Conservation (phyloP, 106 monocot genomes). For the Dioscorea zingiberensis region DNA sequence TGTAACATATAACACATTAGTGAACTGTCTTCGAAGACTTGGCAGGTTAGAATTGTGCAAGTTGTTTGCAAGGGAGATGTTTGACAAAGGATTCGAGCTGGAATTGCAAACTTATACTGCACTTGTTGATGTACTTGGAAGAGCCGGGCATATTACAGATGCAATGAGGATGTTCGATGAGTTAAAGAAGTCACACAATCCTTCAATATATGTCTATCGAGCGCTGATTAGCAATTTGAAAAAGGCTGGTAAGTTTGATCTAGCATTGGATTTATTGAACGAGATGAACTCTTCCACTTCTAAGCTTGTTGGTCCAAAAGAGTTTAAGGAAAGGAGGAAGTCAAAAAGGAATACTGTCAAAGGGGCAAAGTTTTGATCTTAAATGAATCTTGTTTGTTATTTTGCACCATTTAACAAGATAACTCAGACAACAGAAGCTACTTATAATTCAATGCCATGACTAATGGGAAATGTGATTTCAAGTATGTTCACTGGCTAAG, state of each 20-base stretch:
- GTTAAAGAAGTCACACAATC: slow-evolving; percentile 43
- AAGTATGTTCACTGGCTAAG: too few species aligned
- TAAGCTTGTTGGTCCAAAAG: slow-evolving; percentile 55
- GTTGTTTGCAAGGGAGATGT: slow-evolving; percentile 50
- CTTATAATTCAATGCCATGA: too few species aligned
- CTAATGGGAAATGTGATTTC: too few species aligned
- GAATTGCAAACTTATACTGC: slow-evolving; percentile 73
- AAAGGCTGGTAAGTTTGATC: slow-evolving; percentile 43
- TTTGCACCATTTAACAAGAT: too few species aligned
- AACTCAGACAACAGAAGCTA: too few species aligned
- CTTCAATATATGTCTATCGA: slow-evolving; percentile 70
- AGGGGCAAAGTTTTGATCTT: too few species aligned
- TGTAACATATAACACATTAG: slow-evolving; percentile 65
- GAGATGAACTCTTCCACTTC: slow-evolving; percentile 63
- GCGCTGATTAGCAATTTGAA: slow-evolving; percentile 50
- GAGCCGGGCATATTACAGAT: slow-evolving; percentile 56
- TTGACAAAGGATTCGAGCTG: slow-evolving; percentile 39
- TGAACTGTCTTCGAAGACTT: slow-evolving; percentile 56
- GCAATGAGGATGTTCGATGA: slow-evolving; percentile 48
- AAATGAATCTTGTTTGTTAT: too few species aligned
- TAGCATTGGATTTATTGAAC: slow-evolving; percentile 32
- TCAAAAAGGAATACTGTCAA: too few species aligned
- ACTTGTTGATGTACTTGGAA: slow-evolving; percentile 56
- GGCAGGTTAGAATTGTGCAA: slow-evolving; percentile 55
- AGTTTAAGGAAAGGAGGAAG: slow-evolving; percentile 36